Evolutionary conservation across 1,139 yeast species (phyloP).

Genomic region (Williopsis jadinii): DNA sequence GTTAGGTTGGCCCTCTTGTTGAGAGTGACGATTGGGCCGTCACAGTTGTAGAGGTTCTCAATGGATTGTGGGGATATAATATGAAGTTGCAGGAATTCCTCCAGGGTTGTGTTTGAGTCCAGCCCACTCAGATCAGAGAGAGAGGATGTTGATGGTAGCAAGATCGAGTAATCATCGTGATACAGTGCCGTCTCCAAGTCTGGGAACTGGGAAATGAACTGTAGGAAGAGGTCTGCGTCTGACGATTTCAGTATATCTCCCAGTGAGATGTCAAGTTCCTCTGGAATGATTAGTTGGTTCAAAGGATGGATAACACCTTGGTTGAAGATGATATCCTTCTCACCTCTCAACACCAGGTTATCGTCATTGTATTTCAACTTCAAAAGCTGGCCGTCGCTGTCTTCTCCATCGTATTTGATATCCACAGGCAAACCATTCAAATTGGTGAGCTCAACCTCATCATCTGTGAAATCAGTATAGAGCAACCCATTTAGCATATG

Average conservation of each 20-base stretch:
- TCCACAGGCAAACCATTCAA: conserved; percentile 28
- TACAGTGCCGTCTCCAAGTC: conserved; percentile 19
- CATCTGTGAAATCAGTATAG: conserved; percentile 53
- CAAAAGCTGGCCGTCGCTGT: conserved; percentile 12
- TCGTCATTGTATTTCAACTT: conserved; percentile 23
- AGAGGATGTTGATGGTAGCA: conserved; percentile 66
- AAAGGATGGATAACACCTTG: conserved; percentile 85
- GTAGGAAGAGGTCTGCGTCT: conserved; percentile 37
- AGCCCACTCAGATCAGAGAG: conserved; percentile 23
- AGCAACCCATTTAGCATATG: conserved; percentile 56
- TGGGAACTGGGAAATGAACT: conserved; percentile 34
- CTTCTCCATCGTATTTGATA: conserved; percentile 6
- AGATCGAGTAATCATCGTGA: conserved; percentile 44
- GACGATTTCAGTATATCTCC: conserved; percentile 49
- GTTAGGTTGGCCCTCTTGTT: conserved; percentile 35
- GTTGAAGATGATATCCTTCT: conserved; percentile 66
- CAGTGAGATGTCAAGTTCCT: conserved; percentile 45
- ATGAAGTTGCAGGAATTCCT: conserved; percentile 58
- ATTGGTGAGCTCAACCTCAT: conserved; percentile 25
- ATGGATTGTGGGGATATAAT: conserved; percentile 52
- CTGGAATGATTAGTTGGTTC: conserved; percentile 51
- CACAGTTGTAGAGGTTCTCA: conserved; percentile 36
- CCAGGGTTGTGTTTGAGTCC: conserved; percentile 35
- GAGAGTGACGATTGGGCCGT: conserved; percentile 39
- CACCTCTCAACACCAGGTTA: conserved; percentile 27